phyloP scores from a whole-genome alignment of 805 yeast genomes.

The Candida verbasci region DNA sequence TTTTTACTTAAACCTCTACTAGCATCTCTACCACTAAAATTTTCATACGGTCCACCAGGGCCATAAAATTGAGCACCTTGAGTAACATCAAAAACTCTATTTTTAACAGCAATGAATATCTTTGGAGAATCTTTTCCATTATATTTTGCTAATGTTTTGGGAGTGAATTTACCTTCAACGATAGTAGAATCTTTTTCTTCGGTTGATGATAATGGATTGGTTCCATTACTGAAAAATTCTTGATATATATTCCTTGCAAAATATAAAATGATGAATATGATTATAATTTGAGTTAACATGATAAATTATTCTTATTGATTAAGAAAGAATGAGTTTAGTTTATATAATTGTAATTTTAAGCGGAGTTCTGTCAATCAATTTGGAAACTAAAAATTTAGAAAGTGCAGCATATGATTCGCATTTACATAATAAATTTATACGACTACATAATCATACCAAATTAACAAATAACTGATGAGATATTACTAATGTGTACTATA shows the following conservation, averaged over 20 bases:
- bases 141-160: slow-evolving; percentile 63
- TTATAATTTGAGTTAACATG: slow-evolving; percentile 26
- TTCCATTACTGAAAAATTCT: slow-evolving; percentile 12
- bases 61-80: slow-evolving; percentile 84
- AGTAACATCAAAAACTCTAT: slow-evolving; percentile 80
- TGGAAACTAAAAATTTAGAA: too few relatives aligned
- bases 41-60: slow-evolving; percentile 91
- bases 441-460: not conserved
- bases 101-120: slow-evolving; percentile 83
- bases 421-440: not conserved
- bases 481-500: slow-evolving; percentile 1
- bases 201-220: slow-evolving; percentile 26
- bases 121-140: slow-evolving; percentile 78
- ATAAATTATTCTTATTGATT: too few relatives aligned
- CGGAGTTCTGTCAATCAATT: slow-evolving; percentile 3
- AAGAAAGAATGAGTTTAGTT: not conserved
- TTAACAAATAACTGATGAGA: not conserved
- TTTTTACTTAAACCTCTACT: slow-evolving; percentile 87
- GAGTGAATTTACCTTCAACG: slow-evolving; percentile 63
- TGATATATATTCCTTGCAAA: slow-evolving; percentile 26
- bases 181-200: slow-evolving; percentile 23
- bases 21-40: slow-evolving; percentile 95
- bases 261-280: slow-evolving; percentile 26
- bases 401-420: not conserved
- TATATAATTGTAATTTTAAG: not conserved